Base-by-base conservation (phyloP, 176 grass and related monocot species). In the Luzula sylvatica region DNA sequence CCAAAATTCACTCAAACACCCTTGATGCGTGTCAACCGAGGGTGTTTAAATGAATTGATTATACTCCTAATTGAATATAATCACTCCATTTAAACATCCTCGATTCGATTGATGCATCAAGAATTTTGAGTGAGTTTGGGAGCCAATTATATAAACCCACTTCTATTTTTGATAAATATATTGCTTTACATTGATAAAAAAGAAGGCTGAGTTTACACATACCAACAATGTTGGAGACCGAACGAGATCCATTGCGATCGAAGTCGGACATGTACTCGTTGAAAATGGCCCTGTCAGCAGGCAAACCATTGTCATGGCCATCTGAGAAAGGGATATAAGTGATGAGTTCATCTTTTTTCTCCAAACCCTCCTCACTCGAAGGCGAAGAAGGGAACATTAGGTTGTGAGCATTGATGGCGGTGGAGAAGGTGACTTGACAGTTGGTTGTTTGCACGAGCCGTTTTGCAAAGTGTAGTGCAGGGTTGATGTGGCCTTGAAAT, bases 401-500 rank as follows among this genome's bases (percentile, higher is more conserved):
- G 15, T 58, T 42, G 46, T 58, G 66, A 12, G 39, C 81, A 44
- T 26, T 54, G 25, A 21, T 69, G 74, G 42, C 45, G 32, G 70
- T 88, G 65, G 78, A 88, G 70, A 83, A 88, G 0, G 84, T 82
- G 45, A 79, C 70, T 27, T 56, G 42, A 15, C 46, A 42, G 53
- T 56, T 69, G 22, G 77, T 66, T 7, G 27, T 25, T 1, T 27
- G 35, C 22, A 53, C 54, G 0, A 50, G 66, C 7, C 32, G 54
- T 18, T 59, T 71, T 59, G 84, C 74, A 43, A 79, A 78, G 65
- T 76, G 59, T 53, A 88, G 74, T 38, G 78, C 74, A 40, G 84
- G 78, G 41, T 76, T 72, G 69, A 88, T 72, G 74, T 82, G 78
- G 70, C 84, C 78, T 68, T 88, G 78, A 27, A 79, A 23, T 15